Evolutionary conservation across 768 basidiomycete species (phyloP).

Genomic region (Panus rudis): DNA sequence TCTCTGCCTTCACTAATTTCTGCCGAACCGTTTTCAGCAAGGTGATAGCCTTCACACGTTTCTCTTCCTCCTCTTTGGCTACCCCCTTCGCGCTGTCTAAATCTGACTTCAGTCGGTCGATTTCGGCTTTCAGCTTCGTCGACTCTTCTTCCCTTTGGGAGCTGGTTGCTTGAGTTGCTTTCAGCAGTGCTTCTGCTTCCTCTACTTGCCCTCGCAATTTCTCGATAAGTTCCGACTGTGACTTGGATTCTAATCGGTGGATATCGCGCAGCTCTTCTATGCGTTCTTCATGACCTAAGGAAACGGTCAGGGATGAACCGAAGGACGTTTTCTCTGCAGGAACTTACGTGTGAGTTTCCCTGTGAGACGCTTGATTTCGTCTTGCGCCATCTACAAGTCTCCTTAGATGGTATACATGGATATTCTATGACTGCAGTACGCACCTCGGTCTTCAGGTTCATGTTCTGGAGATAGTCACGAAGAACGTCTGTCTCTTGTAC

Average conservation of each 20-base stretch:
- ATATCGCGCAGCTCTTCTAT: constrained; percentile 81
- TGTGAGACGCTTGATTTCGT: constrained; percentile 73
- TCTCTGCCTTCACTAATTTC: constrained; percentile 95
- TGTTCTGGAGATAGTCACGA: constrained; percentile 63
- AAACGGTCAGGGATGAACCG: neutral
- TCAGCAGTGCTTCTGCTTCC: constrained; percentile 65
- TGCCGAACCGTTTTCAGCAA: constrained; percentile 92
- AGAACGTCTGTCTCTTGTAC: constrained; percentile 60
- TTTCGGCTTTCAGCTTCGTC: constrained; percentile 45
- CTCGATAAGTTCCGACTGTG: constrained; percentile 69
- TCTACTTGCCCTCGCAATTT: constrained; percentile 59
- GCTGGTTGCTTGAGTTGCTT: constrained; percentile 45
- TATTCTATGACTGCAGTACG: neutral
- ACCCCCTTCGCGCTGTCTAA: constrained; percentile 48
- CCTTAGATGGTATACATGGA: too few relatives aligned
- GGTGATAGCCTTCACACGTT: constrained; percentile 88
- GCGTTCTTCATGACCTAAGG: constrained; percentile 73
- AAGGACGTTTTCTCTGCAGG: neutral
- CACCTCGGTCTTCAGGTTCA: constrained; percentile 67
- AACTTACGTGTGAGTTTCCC: constrained; percentile 65
- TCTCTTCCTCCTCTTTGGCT: constrained; percentile 95
- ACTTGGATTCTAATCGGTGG: constrained; percentile 73
- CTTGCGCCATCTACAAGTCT: constrained; percentile 50
- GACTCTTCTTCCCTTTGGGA: constrained; percentile 42
- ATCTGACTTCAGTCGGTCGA: constrained; percentile 57